Base-by-base conservation (phyloP, 306 rosid genomes). In the Canavalia gladiata region DNA sequence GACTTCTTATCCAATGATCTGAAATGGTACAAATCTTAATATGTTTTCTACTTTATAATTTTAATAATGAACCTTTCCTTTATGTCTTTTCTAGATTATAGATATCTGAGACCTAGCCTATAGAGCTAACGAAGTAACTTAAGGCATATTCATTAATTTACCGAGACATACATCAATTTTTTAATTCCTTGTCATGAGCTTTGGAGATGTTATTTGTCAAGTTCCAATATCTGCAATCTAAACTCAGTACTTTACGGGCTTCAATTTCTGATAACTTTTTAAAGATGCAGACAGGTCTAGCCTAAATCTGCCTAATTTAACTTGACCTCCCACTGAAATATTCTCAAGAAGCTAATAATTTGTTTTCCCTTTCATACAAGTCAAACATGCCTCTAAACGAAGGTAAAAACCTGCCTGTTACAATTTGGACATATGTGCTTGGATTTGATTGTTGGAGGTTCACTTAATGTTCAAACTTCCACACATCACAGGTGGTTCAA, bases 1-100 rank as follows among this genome's bases (percentile, higher is more conserved):
- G 37, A 68, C 62, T 60, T 72, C 13, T 35, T 58, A 29, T 76
- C 73, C 25, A 77, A 54, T 76, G 37, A 82, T 76, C 71, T 70
- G 35, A 70, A 68, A 60, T 31, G 9, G 68, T 70, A 42, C 46
- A 60, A 74, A 75, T 47, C 43, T 76, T 62, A 33, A 37, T 18
- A 64, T 34, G 39, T 28, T 68, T 50, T 69, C 50, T 45, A 46
- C 52, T 70, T 18, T 11, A 10, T 39, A 71, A 64, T 51, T 62
- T 63, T 34, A 50, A 63, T 45, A 65, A 39, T 5, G 12, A 52
- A 42, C 6, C 35, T 18, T 45, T 35, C 43, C 12, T 54, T 43
- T 65, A 7, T 41, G 6, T 63, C 50, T n/a, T 9, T 65, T 74
- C 52, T 39, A 43, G 43, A 81, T 51, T 52, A 60, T 37, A n/a